Evolutionary conservation across 1,139 yeast species (phyloP).

Genomic region (Lodderomyces theae): DNA sequence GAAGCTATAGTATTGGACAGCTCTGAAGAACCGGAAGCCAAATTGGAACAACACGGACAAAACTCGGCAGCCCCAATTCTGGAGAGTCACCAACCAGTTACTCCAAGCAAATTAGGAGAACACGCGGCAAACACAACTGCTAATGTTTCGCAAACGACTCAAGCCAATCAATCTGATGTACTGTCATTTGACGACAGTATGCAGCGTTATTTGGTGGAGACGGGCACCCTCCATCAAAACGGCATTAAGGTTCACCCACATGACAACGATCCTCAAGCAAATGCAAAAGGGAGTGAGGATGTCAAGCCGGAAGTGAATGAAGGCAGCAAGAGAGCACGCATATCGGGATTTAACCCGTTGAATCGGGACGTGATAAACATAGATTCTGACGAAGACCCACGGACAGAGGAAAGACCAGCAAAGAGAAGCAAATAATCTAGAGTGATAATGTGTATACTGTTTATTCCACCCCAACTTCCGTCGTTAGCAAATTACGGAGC

Average conservation of each 20-base stretch:
- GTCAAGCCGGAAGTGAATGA: neutral
- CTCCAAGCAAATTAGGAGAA: neutral
- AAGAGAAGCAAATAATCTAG: slow-evolving; percentile 1
- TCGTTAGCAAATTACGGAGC: slow-evolving; percentile 18
- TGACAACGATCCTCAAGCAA: neutral
- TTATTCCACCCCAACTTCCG: slow-evolving; percentile 16
- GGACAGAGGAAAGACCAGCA: neutral
- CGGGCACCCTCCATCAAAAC: neutral
- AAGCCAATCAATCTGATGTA: neutral
- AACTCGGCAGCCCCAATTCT: neutral
- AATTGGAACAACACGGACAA: neutral
- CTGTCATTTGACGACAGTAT: neutral
- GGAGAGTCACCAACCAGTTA: too few species aligned
- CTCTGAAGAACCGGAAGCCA: slow-evolving; percentile 1
- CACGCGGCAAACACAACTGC: neutral
- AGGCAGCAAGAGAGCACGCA: neutral
- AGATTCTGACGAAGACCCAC: slow-evolving; percentile 3
- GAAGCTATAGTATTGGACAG: neutral
- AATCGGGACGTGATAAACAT: neutral
- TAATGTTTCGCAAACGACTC: neutral
- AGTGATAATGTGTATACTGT: neutral
- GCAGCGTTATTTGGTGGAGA: neutral
- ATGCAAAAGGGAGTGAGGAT: neutral
- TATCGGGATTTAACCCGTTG: neutral
- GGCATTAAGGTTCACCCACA: neutral